Conservation (phyloP, 345 rosid genomes). For the Eutrema heterophyllum region DNA sequence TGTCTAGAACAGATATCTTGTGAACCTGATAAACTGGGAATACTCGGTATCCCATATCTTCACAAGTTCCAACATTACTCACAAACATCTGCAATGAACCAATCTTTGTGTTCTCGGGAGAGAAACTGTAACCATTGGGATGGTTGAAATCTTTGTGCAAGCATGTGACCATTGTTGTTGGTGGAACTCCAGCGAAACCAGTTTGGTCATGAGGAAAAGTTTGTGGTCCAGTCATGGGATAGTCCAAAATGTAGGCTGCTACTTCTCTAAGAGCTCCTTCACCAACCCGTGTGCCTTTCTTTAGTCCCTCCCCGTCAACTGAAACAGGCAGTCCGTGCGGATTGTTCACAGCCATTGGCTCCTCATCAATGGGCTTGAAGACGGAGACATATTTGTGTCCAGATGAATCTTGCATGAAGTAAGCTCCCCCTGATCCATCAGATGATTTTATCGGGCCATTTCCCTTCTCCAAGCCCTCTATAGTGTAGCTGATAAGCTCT, state of each 20-base stretch:
- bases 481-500: slow-evolving; percentile 57
- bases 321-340: slow-evolving; percentile 62
- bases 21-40: slow-evolving; percentile 80
- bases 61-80: slow-evolving; percentile 74
- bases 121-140: slow-evolving; percentile 48
- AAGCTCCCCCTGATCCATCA: slow-evolving; percentile 88
- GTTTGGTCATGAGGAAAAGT: slow-evolving; percentile 33
- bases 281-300: slow-evolving; percentile 80
- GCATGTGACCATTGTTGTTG: slow-evolving; percentile 74
- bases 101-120: slow-evolving; percentile 46
- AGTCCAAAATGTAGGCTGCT: slow-evolving; percentile 83
- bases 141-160: slow-evolving; percentile 66
- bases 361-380: slow-evolving; percentile 87
- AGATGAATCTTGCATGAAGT: slow-evolving; percentile 72
- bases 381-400: slow-evolving; percentile 61
- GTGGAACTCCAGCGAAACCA: slow-evolving; percentile 89
- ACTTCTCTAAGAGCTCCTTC: slow-evolving; percentile 88
- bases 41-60: slow-evolving; percentile 71
- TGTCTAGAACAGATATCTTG: slow-evolving; percentile 83
- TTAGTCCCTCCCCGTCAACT: slow-evolving; percentile 70
- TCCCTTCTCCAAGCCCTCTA: slow-evolving; percentile 60
- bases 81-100: slow-evolving; percentile 87
- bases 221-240: slow-evolving; percentile 43
- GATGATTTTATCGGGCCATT: slow-evolving; percentile 57
- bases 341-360: slow-evolving; percentile 83